Conservation (phyloP, 768 basidiomycete species). For the Cystofilobasidium bisporidii region DNA sequence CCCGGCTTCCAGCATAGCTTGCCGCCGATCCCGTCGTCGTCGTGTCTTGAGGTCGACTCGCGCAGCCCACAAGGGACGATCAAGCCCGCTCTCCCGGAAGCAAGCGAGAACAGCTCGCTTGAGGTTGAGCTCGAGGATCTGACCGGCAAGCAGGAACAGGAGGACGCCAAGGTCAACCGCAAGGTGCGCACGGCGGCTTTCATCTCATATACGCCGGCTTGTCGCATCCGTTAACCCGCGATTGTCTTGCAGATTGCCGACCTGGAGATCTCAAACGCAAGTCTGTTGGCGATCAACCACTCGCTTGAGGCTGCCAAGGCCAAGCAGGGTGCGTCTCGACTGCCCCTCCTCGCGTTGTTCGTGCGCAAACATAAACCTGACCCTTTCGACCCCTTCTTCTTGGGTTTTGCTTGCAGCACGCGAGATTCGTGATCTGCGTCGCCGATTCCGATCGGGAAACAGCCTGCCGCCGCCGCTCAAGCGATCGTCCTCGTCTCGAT, state of each 20-base stretch:
- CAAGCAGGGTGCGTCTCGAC: slow-evolving; percentile 11
- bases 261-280: slow-evolving; percentile 28
- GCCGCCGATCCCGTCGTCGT: not conserved
- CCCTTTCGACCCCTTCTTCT: no score
- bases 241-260: slow-evolving; percentile 27
- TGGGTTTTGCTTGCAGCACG: no score
- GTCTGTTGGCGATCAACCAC: slow-evolving; percentile 22
- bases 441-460: slow-evolving; percentile 21
- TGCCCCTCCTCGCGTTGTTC: no score
- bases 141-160: slow-evolving; percentile 14
- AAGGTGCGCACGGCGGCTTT: slow-evolving; percentile 2
- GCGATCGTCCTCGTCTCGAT: not conserved
- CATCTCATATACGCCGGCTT: no score
- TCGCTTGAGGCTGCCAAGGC: slow-evolving; percentile 25
- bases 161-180: slow-evolving; percentile 25
- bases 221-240: no score
- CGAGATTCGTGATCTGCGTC: slow-evolving; percentile 27
- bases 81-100: not conserved
- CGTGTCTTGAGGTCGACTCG: not conserved
- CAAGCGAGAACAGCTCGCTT: not conserved
- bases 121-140: not conserved
- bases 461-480: slow-evolving; percentile 1
- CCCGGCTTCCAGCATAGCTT: not conserved
- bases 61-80: not conserved
- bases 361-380: no score